Conservation (phyloP, 208 protist genomes). For the Lotmaria passim region DNA sequence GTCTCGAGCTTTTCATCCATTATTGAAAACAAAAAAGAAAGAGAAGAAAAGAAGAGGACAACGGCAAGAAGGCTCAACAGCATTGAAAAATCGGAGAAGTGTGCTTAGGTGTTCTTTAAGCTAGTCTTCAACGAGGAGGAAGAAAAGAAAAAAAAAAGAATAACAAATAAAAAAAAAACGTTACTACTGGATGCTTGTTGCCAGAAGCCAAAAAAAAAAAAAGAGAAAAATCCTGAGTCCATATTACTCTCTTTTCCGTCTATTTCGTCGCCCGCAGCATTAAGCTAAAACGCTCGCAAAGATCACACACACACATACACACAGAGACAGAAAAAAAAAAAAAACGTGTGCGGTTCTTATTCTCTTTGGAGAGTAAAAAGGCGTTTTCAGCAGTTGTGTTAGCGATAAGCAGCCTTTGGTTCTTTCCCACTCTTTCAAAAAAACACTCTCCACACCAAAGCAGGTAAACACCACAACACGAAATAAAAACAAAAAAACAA, state of each 20-base stretch:
- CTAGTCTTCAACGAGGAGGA: background rate
- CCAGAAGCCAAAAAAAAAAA: too few species aligned
- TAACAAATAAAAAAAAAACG: background rate
- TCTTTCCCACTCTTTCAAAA: constrained; percentile 3
- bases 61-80: too few species aligned
- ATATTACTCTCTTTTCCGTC: too few species aligned
- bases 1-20: too few species aligned
- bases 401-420: background rate
- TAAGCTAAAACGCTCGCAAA: too few species aligned
- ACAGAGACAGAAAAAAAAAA: background rate
- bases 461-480: too few species aligned
- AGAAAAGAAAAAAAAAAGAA: background rate
- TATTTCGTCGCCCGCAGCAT: too few species aligned
- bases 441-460: too few species aligned
- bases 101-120: constrained; percentile 19
- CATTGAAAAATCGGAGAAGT: background rate
- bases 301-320: too few species aligned
- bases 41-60: background rate
- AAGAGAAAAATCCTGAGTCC: too few species aligned
- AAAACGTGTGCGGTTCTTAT: background rate
- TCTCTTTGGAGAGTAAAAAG: constrained; percentile 1
- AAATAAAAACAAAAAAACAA: too few species aligned
- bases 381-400: constrained; percentile 12
- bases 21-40: constrained; percentile 12
- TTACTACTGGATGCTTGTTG: too few species aligned